Conservation (phyloP, 768 basidiomycete species). For the Hemileccinum rubropunctum region DNA sequence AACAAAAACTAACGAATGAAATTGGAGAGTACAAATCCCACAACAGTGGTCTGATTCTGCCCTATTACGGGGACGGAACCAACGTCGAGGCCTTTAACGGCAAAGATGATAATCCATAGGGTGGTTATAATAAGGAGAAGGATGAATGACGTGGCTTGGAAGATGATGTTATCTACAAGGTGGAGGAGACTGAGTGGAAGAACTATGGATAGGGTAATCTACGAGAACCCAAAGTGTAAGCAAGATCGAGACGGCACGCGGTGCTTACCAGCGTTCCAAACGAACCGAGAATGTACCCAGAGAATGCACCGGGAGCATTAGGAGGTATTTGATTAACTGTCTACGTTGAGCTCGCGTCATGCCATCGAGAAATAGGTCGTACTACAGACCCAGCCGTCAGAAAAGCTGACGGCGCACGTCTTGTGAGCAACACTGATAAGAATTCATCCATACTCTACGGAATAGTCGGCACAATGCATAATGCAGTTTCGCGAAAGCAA, state of each 20-base stretch:
- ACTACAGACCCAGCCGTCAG: slow-evolving; percentile 22
- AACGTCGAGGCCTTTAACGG: slow-evolving; percentile 8
- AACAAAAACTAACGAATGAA: slow-evolving; percentile 20
- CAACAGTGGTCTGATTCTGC: slow-evolving; percentile 17
- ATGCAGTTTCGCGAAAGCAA: too few relatives aligned
- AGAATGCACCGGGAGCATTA: slow-evolving; percentile 12
- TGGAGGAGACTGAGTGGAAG: slow-evolving; percentile 23
- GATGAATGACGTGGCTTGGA: slow-evolving; percentile 23
- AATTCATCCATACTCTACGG: slow-evolving; percentile 24
- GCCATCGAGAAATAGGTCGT: neutral
- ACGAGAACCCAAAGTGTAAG: neutral
- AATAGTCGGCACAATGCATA: neutral
- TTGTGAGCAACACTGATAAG: slow-evolving; percentile 24
- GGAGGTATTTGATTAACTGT: slow-evolving; percentile 11
- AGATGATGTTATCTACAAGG: slow-evolving; percentile 24
- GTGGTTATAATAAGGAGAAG: slow-evolving; percentile 16
- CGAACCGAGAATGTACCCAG: slow-evolving; percentile 23
- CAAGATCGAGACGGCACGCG: too few relatives aligned
- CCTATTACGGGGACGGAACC: slow-evolving; percentile 14
- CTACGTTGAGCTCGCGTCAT: neutral
- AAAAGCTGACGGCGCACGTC: slow-evolving; percentile 25
- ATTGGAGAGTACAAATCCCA: slow-evolving; percentile 23
- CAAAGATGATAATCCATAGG: slow-evolving; percentile 17
- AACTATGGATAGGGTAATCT: slow-evolving; percentile 19
- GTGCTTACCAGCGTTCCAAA: slow-evolving; percentile 19